Evolutionary conservation across 495 filamentous ascomycete species (phyloP), one percentile per base, ranked within the genome.

Genomic region (Aspergillus cristatus): DNA sequence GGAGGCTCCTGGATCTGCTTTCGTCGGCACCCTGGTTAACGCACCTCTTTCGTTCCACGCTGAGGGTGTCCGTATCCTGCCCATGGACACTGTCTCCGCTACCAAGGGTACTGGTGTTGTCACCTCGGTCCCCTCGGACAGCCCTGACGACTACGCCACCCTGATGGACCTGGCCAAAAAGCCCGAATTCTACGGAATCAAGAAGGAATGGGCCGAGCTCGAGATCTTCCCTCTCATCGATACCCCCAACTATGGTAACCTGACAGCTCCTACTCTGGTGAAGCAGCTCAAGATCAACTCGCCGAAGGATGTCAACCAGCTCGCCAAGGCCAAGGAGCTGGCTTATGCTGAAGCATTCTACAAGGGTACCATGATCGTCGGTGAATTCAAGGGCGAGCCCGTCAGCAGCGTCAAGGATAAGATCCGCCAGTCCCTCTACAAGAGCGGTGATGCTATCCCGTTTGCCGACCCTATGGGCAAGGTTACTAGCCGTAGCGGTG

Each of bases 271-370:
- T 40, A 75, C 79, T 37, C 67, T 98, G 31, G 84, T 94, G 30
- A 85, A 95, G 66, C 77, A 90, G 55, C 70, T 96, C 51, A 98
- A 98, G 71, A 98, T 98, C 57, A 80, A 83, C 48, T 94, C 88
- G 5, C 89, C 91, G 38, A 98, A 96, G 62, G 91, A 98, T 50
- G 71, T 77, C 12, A 94, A 83, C 55, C 84, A 82, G 63, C 77
- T 97, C 12, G 81, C 81, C 16, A 81, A 96, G 67, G 91, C 91
- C 20, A 98, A 98, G 65, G 90, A 97, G 41, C 64, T 90, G 33
- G 91, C 91, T 3, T 98, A 98, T 67, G 93, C 87, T 57, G 89
- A 94, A 55, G 91, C 85, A n/a, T 96, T 85, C 70, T 98, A 97
- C 68, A 83, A 93, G 63, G 91, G 91, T 34, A 85, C 72, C 29